Conservation (phyloP, 2,329 filamentous ascomycete species). For the Zasmidium cellare region DNA sequence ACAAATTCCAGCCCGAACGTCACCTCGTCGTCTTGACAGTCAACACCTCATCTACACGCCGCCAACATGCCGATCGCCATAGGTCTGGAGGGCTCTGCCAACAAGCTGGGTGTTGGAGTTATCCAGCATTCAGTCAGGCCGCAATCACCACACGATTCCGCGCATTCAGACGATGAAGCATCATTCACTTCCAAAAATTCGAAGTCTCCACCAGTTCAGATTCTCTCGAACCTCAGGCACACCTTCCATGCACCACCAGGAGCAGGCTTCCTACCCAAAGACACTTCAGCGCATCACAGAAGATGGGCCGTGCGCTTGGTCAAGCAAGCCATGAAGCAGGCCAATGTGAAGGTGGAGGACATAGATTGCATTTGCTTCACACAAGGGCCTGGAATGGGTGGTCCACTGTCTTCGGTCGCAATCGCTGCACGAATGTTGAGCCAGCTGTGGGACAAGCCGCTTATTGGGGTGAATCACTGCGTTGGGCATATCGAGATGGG, state of each 20-base stretch:
- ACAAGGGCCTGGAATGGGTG: slow-evolving; percentile 93
- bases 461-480: slow-evolving; percentile 96
- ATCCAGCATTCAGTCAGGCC: slow-evolving; percentile 67
- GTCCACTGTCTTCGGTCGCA: slow-evolving; percentile 82
- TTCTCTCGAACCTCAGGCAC: slow-evolving; percentile 92
- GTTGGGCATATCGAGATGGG: slow-evolving; percentile 99
- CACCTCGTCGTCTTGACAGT: background rate
- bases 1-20: background rate
- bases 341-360: slow-evolving; percentile 61
- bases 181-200: slow-evolving; percentile 14
- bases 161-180: slow-evolving; percentile 33
- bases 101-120: slow-evolving; percentile 93
- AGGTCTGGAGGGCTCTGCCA: slow-evolving; percentile 89
- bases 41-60: background rate
- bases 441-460: slow-evolving; percentile 81
- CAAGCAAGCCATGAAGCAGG: slow-evolving; percentile 72
- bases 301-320: slow-evolving; percentile 80
- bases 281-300: slow-evolving; percentile 91
- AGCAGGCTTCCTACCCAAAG: slow-evolving; percentile 92
- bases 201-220: slow-evolving; percentile 52
- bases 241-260: slow-evolving; percentile 91
- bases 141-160: slow-evolving; percentile 36
- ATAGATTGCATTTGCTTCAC: slow-evolving; percentile 96
- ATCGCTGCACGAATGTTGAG: slow-evolving; percentile 79
- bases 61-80: slow-evolving; percentile 58